phyloP scores from a whole-genome alignment of 345 rosid species.

The Salix suchowensis region DNA sequence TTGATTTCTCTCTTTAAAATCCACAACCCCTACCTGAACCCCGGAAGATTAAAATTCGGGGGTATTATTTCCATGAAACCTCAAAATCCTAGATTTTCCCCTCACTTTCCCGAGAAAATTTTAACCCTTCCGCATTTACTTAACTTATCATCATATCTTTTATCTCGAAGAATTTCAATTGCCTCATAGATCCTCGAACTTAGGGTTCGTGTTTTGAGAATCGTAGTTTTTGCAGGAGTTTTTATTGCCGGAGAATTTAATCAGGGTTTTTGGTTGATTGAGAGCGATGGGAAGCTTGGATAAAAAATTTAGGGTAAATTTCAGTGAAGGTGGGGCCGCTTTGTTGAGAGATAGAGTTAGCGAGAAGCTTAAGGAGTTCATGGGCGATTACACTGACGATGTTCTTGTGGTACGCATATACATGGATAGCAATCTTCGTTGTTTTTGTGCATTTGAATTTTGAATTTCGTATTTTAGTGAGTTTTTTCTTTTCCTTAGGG shows the following conservation, averaged over 20 bases:
- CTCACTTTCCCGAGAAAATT: conserved; percentile 9
- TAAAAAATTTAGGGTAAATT: conserved; percentile 57
- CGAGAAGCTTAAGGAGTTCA: conserved; percentile 84
- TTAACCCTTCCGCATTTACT: not conserved
- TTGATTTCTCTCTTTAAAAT: not conserved
- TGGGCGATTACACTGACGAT: conserved; percentile 98
- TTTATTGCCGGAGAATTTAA: not conserved
- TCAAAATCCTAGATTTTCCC: not conserved
- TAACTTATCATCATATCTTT: not conserved
- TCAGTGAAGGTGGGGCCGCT: conserved; percentile 68
- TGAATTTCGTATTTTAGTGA: not conserved
- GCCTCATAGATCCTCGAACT: not conserved
- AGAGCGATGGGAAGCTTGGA: conserved; percentile 57
- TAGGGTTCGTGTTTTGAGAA: not conserved
- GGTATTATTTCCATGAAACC: not conserved
- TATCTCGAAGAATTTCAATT: not conserved
- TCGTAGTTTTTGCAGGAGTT: not conserved
- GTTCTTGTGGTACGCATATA: conserved; percentile 69
- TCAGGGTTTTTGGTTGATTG: conserved; percentile 10
- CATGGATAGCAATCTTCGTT: not conserved
- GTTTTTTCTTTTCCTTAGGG: not conserved
- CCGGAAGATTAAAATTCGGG: not conserved
- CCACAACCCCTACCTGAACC: not conserved
- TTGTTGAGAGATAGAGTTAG: conserved; percentile 63
- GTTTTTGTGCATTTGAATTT: not conserved